Percentiles rank a stretch among this genome's conserved stretches.
Evolutionary conservation across 179 eudicot species (phyloP).

Genomic region (Amaranthus tricolor): DNA sequence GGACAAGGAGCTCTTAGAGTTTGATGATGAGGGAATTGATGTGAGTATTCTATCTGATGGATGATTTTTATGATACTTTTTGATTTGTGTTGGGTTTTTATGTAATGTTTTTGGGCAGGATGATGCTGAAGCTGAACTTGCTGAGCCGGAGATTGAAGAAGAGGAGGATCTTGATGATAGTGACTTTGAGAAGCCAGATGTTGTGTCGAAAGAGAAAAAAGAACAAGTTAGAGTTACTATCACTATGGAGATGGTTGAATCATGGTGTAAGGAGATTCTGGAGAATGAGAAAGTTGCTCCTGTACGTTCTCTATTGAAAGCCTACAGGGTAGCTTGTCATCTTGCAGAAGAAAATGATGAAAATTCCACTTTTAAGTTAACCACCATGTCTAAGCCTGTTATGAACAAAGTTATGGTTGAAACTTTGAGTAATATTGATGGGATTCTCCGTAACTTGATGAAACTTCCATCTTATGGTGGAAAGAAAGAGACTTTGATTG

Average conservation of each 20-base stretch:
- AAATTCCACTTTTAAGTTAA: conserved; percentile 50
- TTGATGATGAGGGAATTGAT: conserved; percentile 64
- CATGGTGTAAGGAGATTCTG: conserved; percentile 68
- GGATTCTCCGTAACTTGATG: conserved; percentile 64
- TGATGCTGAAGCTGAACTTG: conserved; percentile 38
- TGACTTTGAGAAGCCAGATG: conserved; percentile 23
- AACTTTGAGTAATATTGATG: conserved; percentile 83
- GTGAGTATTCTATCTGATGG: conserved; percentile 44
- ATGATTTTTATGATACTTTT: conserved; percentile 8
- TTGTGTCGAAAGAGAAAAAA: conserved; percentile 37
- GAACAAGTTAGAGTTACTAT: conserved; percentile 43
- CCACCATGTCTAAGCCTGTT: conserved; percentile 76
- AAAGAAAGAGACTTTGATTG: conserved; percentile 62
- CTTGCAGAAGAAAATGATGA: conserved; percentile 81
- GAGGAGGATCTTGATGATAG: conserved; percentile 28
- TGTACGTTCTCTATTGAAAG: conserved; percentile 73
- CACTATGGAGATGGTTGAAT: conserved; percentile 86
- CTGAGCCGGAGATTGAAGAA: conserved; percentile 35
- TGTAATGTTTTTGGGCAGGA: conserved; percentile 17
- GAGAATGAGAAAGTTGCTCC: conserved; percentile 60
- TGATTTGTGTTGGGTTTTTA: conserved; percentile 5
- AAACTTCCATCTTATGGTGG: conserved; percentile 81
- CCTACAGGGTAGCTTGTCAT: conserved; percentile 87
- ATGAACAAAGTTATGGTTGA: conserved; percentile 83
- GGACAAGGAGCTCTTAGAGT: conserved; percentile 77